phyloP scores from a whole-genome alignment of 805 yeast genomes.

The Ogataea sp. region DNA sequence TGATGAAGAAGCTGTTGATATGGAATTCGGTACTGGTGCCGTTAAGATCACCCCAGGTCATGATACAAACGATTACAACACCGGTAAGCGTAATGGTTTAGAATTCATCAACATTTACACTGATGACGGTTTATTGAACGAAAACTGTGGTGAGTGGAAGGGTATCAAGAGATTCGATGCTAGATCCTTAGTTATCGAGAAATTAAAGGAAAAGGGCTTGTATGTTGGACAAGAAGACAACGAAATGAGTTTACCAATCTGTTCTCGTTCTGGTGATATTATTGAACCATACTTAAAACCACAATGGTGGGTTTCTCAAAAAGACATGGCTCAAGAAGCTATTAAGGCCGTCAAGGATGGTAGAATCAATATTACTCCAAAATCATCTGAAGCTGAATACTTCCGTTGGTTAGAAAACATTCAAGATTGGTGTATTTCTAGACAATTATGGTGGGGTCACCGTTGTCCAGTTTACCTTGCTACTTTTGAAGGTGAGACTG shows the following conservation, averaged over 20 bases:
- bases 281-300: slow-evolving; percentile 97
- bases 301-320: slow-evolving; percentile 98
- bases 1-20: slow-evolving; percentile 92
- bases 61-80: slow-evolving; percentile 92
- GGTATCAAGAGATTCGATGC: slow-evolving; percentile 96
- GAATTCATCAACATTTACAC: slow-evolving; percentile 86
- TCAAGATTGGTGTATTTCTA: slow-evolving; percentile 99
- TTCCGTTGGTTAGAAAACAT: slow-evolving; percentile 93
- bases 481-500: slow-evolving; percentile 65
- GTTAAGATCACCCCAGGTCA: slow-evolving; percentile 99
- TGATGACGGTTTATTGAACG: slow-evolving; percentile 87
- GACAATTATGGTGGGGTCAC: slow-evolving; percentile 93
- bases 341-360: slow-evolving; percentile 80
- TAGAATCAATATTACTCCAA: slow-evolving; percentile 73
- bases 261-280: slow-evolving; percentile 95
- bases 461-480: slow-evolving; percentile 95
- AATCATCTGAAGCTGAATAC: slow-evolving; percentile 86
- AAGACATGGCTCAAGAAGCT: slow-evolving; percentile 81
- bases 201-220: slow-evolving; percentile 66
- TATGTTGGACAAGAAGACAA: slow-evolving; percentile 83
- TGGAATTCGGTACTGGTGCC: slow-evolving; percentile 99
- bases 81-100: slow-evolving; percentile 89
- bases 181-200: slow-evolving; percentile 73
- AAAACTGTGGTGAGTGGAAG: slow-evolving; percentile 85
- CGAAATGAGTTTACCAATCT: slow-evolving; percentile 90